Evolutionary conservation across 306 rosid species (phyloP).

Genomic region (Clitoria ternatea): DNA sequence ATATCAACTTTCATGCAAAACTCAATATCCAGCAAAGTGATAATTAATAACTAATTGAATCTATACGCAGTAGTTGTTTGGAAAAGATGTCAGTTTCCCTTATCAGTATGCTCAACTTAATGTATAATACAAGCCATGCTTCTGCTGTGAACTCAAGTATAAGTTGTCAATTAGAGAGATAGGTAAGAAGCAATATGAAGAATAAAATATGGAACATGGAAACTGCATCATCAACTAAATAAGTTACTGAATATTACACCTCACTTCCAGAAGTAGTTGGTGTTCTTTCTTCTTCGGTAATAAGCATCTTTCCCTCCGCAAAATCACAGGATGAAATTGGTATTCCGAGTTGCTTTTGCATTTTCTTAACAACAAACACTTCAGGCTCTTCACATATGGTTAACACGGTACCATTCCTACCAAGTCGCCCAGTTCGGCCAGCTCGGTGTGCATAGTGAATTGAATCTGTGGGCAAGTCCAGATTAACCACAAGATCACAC

Average conservation of each 20-base stretch:
- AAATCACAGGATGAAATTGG: constrained; percentile 59
- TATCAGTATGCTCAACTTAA: constrained; percentile 9
- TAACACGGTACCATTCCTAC: constrained; percentile 81
- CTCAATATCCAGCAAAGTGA: background rate
- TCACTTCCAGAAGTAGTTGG: constrained; percentile 19
- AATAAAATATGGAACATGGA: constrained; percentile 6
- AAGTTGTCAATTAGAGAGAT: background rate
- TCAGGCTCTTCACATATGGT: constrained; percentile 82
- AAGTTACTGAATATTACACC: constrained; percentile 10
- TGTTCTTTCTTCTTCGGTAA: constrained; percentile 46
- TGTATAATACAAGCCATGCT: background rate
- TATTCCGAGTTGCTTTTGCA: constrained; percentile 81
- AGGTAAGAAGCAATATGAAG: constrained; percentile 7
- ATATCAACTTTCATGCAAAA: background rate
- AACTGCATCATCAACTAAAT: background rate
- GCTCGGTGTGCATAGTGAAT: constrained; percentile 94
- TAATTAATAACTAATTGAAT: constrained; percentile 1
- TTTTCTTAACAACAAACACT: constrained; percentile 84
- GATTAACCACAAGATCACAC: constrained; percentile 94
- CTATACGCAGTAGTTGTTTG: background rate
- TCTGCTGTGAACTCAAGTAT: background rate
- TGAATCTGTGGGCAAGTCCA: constrained; percentile 85
- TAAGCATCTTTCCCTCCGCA: constrained; percentile 60
- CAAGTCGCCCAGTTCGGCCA: constrained; percentile 89
- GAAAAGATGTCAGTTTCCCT: background rate